Evolutionary conservation across 2,329 filamentous ascomycete species (phyloP).

Genomic region (Grosmannia serpens): DNA sequence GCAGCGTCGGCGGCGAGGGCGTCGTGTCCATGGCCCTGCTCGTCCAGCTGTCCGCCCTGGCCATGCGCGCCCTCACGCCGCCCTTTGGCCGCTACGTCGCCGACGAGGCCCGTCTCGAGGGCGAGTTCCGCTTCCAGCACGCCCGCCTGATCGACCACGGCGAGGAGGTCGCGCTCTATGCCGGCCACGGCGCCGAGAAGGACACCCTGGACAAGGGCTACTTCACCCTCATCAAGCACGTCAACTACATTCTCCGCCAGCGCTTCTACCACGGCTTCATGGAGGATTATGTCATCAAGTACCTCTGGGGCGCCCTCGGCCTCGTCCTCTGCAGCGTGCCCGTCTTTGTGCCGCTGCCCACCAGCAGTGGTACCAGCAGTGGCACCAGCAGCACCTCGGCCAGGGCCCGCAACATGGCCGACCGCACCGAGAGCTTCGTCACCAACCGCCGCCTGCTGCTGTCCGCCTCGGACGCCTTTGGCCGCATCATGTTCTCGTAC

Average conservation of each 20-base stretch:
- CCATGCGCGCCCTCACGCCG: slow-evolving; percentile 89
- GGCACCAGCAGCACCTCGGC: neutral
- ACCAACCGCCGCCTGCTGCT: slow-evolving; percentile 88
- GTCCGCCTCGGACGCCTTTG: slow-evolving; percentile 89
- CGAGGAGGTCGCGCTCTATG: slow-evolving; percentile 88
- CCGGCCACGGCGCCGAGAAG: slow-evolving; percentile 87
- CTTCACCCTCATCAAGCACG: slow-evolving; percentile 97
- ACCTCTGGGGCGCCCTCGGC: slow-evolving; percentile 94
- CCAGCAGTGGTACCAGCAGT: slow-evolving; percentile 18
- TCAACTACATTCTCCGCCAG: slow-evolving; percentile 84
- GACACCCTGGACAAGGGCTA: slow-evolving; percentile 96
- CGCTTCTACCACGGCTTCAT: slow-evolving; percentile 97
- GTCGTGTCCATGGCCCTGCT: slow-evolving; percentile 91
- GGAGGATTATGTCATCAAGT: slow-evolving; percentile 99
- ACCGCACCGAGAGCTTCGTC: slow-evolving; percentile 68
- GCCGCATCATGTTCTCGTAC: slow-evolving; percentile 94
- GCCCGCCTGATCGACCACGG: slow-evolving; percentile 90
- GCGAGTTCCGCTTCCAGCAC: slow-evolving; percentile 93
- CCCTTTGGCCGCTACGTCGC: slow-evolving; percentile 97
- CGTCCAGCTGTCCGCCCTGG: slow-evolving; percentile 81
- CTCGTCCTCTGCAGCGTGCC: slow-evolving; percentile 87
- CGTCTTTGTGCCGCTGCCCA: slow-evolving; percentile 88
- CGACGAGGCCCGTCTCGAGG: slow-evolving; percentile 86
- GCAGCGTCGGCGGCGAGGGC: slow-evolving; percentile 91
- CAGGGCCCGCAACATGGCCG: slow-evolving; percentile 46